Base-by-base conservation (phyloP, 305 asterid species). In the Rubia balearica region DNA sequence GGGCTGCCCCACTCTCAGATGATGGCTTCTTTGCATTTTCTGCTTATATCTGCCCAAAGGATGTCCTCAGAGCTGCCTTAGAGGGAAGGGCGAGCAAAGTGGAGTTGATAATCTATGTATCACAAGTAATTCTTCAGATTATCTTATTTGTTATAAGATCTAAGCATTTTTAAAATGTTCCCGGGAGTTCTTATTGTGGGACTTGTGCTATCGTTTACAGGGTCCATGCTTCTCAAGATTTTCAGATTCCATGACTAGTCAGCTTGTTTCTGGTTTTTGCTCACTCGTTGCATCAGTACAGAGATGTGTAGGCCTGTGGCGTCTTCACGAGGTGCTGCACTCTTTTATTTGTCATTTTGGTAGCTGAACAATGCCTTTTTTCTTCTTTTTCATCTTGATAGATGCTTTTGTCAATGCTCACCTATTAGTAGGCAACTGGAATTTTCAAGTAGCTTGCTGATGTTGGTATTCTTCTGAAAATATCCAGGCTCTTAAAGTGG, bases 1-100 rank as follows among this genome's bases (percentile, higher is more conserved):
- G 96, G 96, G 92, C 88, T 57, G 90, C 96, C 76, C 89, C 91
- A 75, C 86, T 89, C 27, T 79, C 91, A 22, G 96, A 89, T 80
- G 75, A 51, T 64, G 94, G 90, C 73, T 79, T 84, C 69, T 88
- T 91, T 76, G 81, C 90, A 67, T 91, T 91, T 83, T 88, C 98
- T 71, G 98, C 92, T 41, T 88, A 82, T 80, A 85, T 91, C 74
- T 74, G 77, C 73, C 90, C 94, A 53, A 85, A 81, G 75, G 96
- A 91, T 79, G 89, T 87, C 80, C 98, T 89, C 77, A 79, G 76
- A 75, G 82, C 93, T 81, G 96, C 91, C 82, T 80, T 88, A 72
- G 96, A 88, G 84, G 96, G 96, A 83, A 89, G 82, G 82, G 71
- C 65, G 78, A 84, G 72, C 82, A 90, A 84, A 85, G 86, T 85